phyloP scores from a whole-genome alignment of 1,139 yeast species.

The Debaryomyces psychrophilus region DNA sequence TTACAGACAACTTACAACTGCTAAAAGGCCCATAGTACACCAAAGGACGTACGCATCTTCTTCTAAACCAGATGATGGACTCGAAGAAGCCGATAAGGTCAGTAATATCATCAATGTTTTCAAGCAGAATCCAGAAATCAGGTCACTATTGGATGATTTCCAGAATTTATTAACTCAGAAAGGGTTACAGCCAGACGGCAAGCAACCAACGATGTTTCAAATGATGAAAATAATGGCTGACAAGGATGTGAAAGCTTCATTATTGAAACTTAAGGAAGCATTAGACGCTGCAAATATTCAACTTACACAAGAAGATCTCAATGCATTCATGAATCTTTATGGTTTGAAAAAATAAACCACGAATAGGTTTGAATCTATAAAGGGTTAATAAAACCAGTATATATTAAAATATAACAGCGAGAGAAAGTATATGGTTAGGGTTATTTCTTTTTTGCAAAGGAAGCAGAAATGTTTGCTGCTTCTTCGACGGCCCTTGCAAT shows the following conservation, averaged over 20 bases:
- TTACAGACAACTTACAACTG: background rate
- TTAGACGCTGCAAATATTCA: constrained; percentile 38
- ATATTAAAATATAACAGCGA: background rate
- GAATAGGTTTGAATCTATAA: constrained; percentile 3
- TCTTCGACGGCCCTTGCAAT: constrained; percentile 89
- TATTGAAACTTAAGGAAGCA: constrained; percentile 33
- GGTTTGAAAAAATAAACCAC: constrained; percentile 19
- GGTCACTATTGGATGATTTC: constrained; percentile 32
- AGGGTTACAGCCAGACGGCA: constrained; percentile 35
- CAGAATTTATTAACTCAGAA: constrained; percentile 35
- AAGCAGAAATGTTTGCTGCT: constrained; percentile 82
- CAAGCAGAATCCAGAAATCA: constrained; percentile 33
- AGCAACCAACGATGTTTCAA: constrained; percentile 40
- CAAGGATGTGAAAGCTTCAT: constrained; percentile 37
- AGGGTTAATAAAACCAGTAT: constrained; percentile 4
- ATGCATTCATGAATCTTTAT: constrained; percentile 30
- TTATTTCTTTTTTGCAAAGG: constrained; percentile 66
- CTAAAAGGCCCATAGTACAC: background rate
- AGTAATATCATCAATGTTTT: constrained; percentile 23
- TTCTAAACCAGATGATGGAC: constrained; percentile 13
- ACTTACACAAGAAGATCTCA: constrained; percentile 38
- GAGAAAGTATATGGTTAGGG: background rate
- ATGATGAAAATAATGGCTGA: constrained; percentile 44
- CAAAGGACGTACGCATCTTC: constrained; percentile 14
- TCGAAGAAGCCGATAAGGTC: constrained; percentile 22